phyloP scores from a whole-genome alignment of 345 rosid genomes.

The Eucalyptus victrix region DNA sequence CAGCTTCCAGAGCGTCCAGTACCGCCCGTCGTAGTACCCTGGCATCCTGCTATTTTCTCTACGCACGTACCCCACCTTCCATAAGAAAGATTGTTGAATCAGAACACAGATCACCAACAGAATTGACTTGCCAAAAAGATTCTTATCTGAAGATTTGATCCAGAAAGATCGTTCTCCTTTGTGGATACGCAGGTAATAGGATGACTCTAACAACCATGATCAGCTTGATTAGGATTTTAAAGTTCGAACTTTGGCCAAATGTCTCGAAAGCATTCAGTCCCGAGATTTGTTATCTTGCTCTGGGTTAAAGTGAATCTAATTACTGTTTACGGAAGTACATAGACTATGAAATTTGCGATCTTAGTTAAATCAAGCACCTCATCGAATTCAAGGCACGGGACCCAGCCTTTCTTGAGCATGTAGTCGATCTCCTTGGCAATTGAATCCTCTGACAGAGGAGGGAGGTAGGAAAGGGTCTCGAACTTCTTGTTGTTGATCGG shows the following conservation, averaged over 20 bases:
- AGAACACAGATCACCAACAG: neutral
- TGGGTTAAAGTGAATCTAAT: neutral
- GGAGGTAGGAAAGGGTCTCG: slow-evolving; percentile 43
- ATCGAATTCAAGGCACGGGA: slow-evolving; percentile 66
- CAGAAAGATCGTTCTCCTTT: neutral
- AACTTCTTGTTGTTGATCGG: slow-evolving; percentile 50
- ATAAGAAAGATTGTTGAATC: neutral
- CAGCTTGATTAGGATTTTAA: neutral
- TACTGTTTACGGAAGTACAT: neutral
- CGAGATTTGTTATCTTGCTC: neutral
- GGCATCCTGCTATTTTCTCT: slow-evolving; percentile 52
- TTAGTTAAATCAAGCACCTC: slow-evolving; percentile 14
- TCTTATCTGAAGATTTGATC: neutral
- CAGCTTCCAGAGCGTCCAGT: slow-evolving; percentile 71
- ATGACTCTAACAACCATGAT: neutral
- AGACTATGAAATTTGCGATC: neutral
- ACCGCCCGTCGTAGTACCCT: slow-evolving; percentile 65
- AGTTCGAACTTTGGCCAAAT: neutral
- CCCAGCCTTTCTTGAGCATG: slow-evolving; percentile 59
- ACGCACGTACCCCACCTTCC: slow-evolving; percentile 23
- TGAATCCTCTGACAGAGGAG: slow-evolving; percentile 30
- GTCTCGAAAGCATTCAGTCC: neutral
- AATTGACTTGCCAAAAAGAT: neutral
- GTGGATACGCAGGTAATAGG: neutral
- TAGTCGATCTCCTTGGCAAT: slow-evolving; percentile 48